Conservation (phyloP, 177 flowering plant species). For the Vitis hybrid region DNA sequence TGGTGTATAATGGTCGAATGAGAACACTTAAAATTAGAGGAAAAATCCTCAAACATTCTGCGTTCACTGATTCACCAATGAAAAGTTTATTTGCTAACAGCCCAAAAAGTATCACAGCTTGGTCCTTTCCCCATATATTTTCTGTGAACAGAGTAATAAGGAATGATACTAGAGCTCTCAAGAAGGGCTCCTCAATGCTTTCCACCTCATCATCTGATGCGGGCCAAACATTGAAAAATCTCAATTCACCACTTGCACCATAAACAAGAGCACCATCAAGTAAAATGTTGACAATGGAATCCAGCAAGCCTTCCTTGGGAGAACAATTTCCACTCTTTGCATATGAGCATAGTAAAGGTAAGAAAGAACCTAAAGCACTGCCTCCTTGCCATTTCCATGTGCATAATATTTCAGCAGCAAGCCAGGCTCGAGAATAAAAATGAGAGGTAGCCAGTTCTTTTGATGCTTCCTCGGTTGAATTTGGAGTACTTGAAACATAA, state of each 20-base stretch:
- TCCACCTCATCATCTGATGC: constrained; percentile 51
- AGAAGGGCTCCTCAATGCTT: constrained; percentile 62
- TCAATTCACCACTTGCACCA: constrained; percentile 36
- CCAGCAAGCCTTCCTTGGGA: constrained; percentile 35
- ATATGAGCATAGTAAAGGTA: constrained; percentile 56
- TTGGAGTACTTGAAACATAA: constrained; percentile 13
- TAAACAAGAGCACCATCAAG: constrained; percentile 78
- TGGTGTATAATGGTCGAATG: constrained; percentile 39
- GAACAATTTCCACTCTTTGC: constrained; percentile 28
- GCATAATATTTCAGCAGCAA: constrained; percentile 91
- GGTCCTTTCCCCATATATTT: constrained; percentile 55
- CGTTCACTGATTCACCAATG: constrained; percentile 56
- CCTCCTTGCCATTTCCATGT: constrained; percentile 94
- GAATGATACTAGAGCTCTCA: constrained; percentile 74
- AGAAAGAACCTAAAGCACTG: constrained; percentile 59
- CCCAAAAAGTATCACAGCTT: constrained; percentile 48
- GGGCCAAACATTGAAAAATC: constrained; percentile 38
- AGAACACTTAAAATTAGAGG: constrained; percentile 59
- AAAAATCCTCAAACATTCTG: constrained; percentile 66
- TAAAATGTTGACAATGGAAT: constrained; percentile 60
- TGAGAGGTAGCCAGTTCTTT: constrained; percentile 16
- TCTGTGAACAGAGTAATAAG: constrained; percentile 50
- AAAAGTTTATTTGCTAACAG: constrained; percentile 47
- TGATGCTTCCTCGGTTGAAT: constrained; percentile 25
- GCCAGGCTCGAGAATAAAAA: constrained; percentile 65